Conservation (phyloP, 306 rosid genomes). For the Glycine tomentella region DNA sequence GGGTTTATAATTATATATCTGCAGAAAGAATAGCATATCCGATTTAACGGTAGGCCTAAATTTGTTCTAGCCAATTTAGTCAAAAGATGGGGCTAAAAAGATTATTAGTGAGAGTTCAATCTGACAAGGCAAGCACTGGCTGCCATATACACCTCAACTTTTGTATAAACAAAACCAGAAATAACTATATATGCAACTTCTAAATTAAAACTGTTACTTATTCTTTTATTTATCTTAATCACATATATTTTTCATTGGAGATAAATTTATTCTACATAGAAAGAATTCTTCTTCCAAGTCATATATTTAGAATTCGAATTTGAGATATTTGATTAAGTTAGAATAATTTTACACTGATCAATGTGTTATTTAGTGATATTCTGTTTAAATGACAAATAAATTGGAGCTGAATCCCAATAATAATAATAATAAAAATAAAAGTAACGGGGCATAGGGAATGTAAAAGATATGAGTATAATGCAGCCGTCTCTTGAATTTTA, state of each 20-base stretch:
- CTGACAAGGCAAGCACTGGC: conserved; percentile 25
- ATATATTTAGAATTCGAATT: too few species aligned
- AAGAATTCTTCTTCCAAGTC: too few species aligned
- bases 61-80: conserved; percentile 30
- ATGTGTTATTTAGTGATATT: neutral
- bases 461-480: neutral
- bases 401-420: neutral
- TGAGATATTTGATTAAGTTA: too few species aligned
- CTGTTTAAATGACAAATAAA: neutral
- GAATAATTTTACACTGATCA: too few species aligned
- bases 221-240: neutral
- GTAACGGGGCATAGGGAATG: neutral
- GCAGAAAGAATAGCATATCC: too few species aligned
- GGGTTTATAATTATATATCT: too few species aligned
- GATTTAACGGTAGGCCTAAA: neutral
- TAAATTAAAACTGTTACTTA: neutral
- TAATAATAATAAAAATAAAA: neutral
- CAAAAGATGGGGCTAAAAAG: conserved; percentile 2
- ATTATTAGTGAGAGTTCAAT: conserved; percentile 1
- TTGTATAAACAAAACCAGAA: neutral
- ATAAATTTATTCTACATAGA: too few species aligned
- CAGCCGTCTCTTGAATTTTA: conserved; percentile 13
- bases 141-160: neutral
- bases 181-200: neutral
- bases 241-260: too few species aligned